phyloP scores from a whole-genome alignment of 768 basidiomycete genomes.

The Suillus tomentosus region DNA sequence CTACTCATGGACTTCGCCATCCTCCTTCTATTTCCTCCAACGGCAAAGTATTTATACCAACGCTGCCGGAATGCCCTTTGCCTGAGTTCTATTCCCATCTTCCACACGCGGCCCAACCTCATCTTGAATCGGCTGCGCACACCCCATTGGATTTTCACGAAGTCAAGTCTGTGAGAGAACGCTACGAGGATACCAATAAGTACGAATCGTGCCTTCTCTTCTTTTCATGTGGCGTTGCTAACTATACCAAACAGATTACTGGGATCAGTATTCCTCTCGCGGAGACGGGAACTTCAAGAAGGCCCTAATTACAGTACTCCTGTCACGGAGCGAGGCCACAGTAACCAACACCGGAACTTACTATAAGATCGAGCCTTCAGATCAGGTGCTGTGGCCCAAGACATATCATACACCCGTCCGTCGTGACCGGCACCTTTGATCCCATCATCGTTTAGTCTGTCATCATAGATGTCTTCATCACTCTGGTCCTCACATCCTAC shows the following conservation, averaged over 20 bases:
- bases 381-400: conserved; percentile 1
- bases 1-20: conserved; percentile 1
- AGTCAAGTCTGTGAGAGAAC: conserved; percentile 49
- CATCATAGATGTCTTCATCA: neutral
- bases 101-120: conserved; percentile 5
- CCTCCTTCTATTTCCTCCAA: conserved; percentile 10
- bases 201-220: conserved; percentile 25
- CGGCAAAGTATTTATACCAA: conserved; percentile 12
- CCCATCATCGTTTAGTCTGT: neutral
- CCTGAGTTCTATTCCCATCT: conserved; percentile 8
- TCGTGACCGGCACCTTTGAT: conserved; percentile 1
- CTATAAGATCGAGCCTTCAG: conserved; percentile 1
- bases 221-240: conserved; percentile 9
- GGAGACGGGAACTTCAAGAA: conserved; percentile 41
- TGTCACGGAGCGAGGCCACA: neutral
- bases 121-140: conserved; percentile 12
- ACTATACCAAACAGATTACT: conserved; percentile 47
- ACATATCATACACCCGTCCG: neutral
- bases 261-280: conserved; percentile 65
- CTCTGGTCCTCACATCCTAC: neutral
- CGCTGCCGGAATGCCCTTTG: conserved; percentile 11
- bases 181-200: conserved; percentile 70
- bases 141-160: conserved; percentile 38
- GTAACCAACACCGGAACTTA: conserved; percentile 4
- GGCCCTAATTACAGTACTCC: conserved; percentile 1